A percentile compares a stretch with the other conserved stretches of the same genome.
Conservation (phyloP, 352 stramenopile genomes). For the Globisporangium takayamanum region DNA sequence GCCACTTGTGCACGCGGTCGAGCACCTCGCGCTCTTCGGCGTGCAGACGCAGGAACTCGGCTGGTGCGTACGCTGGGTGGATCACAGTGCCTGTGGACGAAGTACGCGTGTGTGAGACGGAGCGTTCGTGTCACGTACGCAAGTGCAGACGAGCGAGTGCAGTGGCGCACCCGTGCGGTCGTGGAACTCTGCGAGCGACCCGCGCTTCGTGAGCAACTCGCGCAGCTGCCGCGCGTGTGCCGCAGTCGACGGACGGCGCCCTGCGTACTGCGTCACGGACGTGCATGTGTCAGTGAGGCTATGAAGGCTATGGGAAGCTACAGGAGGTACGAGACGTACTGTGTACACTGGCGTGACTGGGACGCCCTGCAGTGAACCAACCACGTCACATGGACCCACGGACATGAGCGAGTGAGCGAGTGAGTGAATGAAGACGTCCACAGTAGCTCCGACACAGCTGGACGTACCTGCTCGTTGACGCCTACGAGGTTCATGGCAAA, state of each 20-base stretch:
- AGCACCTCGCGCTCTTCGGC: constrained; percentile 35
- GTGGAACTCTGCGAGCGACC: constrained; percentile 46
- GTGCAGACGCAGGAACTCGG: constrained; percentile 84
- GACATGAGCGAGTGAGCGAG: neutral
- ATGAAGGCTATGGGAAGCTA: neutral
- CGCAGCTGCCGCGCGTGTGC: constrained; percentile 44
- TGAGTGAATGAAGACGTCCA: neutral
- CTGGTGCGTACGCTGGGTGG: constrained; percentile 87
- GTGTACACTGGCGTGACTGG: constrained; percentile 76
- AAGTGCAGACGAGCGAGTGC: no score
- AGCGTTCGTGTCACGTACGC: neutral
- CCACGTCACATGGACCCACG: no score
- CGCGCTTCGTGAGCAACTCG: constrained; percentile 27
- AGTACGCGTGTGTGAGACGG: neutral
- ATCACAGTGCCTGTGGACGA: constrained; percentile 49
- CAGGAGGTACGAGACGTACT: constrained; percentile 18
- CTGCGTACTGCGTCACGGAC: constrained; percentile 49
- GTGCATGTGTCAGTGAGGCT: constrained; percentile 1
- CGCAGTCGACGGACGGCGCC: constrained; percentile 38
- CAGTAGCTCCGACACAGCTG: neutral
- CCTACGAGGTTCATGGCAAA: constrained; percentile 94
- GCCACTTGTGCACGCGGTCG: constrained; percentile 69
- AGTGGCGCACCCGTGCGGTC: constrained; percentile 50
- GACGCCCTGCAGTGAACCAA: constrained; percentile 24
- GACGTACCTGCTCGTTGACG: constrained; percentile 46